A percentile compares a stretch with the other conserved stretches of the same genome.
These are phyloP conservation scores for Agrostemma githago DNA, from an alignment of 148 eudicot species.

Conservation along the genomic window DNA sequence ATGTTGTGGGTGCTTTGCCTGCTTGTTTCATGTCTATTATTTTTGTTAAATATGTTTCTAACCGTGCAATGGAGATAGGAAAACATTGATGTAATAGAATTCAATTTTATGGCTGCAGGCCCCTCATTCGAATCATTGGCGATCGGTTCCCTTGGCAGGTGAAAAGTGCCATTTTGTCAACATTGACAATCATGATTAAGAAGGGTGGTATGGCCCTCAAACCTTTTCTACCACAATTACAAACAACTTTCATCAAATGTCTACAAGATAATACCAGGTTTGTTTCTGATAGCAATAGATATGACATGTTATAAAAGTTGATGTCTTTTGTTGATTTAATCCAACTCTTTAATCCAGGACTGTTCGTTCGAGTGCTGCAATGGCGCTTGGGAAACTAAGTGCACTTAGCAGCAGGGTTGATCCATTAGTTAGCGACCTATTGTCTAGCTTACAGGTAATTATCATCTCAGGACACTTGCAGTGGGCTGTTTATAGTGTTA, in stretches of 20 bases:
- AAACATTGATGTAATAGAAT: neutral
- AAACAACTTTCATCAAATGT: constrained; percentile 92
- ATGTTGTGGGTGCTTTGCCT: neutral
- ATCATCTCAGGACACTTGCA: neutral
- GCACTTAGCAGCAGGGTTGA: constrained; percentile 93
- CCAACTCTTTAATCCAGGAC: constrained; percentile 47
- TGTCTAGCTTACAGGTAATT: constrained; percentile 79
- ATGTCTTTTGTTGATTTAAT: constrained; percentile 20
- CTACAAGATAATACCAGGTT: constrained; percentile 89
- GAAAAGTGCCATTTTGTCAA: constrained; percentile 93
- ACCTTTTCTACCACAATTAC: constrained; percentile 97
- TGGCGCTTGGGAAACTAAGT: constrained; percentile 96
- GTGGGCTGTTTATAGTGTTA: neutral
- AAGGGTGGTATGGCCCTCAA: constrained; percentile 90
- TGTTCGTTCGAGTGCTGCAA: constrained; percentile 92
- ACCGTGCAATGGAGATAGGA: neutral
- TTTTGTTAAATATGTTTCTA: neutral
- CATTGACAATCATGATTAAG: constrained; percentile 76
- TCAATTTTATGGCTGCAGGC: constrained; percentile 42
- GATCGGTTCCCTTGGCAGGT: constrained; percentile 99
- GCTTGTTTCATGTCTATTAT: neutral
- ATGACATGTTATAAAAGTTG: neutral
- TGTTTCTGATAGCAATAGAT: constrained; percentile 18
- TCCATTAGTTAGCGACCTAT: constrained; percentile 92
- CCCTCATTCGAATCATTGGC: constrained; percentile 91